Percentiles rank a stretch among this genome's conserved stretches.
Evolutionary conservation across 192 early-diverging fungal genomes (phyloP).

Genomic region (Dimargaris xerosporica): DNA sequence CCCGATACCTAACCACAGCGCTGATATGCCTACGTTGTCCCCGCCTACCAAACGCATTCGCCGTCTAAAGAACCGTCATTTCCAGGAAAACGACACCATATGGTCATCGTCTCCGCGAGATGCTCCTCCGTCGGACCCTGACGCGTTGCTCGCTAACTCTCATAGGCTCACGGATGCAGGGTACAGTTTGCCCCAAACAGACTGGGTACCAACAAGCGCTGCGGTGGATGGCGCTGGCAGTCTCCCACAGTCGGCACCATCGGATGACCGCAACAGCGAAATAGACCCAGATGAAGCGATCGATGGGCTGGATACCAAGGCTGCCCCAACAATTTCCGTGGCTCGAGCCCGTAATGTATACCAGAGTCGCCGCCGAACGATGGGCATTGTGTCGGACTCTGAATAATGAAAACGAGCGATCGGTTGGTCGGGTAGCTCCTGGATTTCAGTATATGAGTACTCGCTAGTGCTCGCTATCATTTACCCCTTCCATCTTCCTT

Average conservation of each 20-base stretch:
- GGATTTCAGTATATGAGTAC: too few relatives aligned
- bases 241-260: background rate
- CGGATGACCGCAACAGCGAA: background rate
- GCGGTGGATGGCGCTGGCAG: background rate
- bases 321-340: background rate
- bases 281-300: background rate
- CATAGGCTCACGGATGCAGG: background rate
- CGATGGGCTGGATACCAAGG: background rate
- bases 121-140: too few relatives aligned
- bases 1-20: too few relatives aligned
- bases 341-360: background rate
- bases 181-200: background rate
- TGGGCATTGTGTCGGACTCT: background rate
- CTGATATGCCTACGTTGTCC: too few relatives aligned
- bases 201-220: background rate
- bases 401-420: background rate
- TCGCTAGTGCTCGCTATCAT: too few relatives aligned
- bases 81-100: too few relatives aligned
- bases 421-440: background rate
- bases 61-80: too few relatives aligned
- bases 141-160: too few relatives aligned
- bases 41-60: too few relatives aligned
- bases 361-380: slow-evolving; percentile 1
- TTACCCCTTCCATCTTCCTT: too few relatives aligned
- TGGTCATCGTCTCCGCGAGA: too few relatives aligned